Conservation (phyloP, 345 rosid genomes). For the Turritis glabra region DNA sequence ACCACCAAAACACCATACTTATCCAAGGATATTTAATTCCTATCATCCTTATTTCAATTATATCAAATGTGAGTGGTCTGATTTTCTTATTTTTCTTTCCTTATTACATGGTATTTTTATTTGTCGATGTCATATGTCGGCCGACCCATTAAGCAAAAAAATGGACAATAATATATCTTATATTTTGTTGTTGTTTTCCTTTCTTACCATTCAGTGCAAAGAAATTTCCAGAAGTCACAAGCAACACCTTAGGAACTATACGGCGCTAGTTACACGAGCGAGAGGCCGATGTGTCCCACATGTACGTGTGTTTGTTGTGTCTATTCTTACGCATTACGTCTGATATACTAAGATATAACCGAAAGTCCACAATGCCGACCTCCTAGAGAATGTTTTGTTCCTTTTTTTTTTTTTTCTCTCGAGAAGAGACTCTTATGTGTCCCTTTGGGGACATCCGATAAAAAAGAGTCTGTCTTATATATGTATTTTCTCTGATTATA, state of each 20-base stretch:
- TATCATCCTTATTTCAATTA: background rate
- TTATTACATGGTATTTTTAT: background rate
- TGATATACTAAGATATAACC: constrained; percentile 4
- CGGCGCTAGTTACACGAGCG: constrained; percentile 19
- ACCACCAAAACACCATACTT: background rate
- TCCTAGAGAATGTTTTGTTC: background rate
- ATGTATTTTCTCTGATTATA: background rate
- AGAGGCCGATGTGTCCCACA: constrained; percentile 29
- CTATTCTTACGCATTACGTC: background rate
- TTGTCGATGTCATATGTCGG: constrained; percentile 32
- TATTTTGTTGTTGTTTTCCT: background rate
- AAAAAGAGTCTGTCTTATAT: background rate
- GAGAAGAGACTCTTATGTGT: background rate
- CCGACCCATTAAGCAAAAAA: constrained; percentile 30
- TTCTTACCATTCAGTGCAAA: background rate
- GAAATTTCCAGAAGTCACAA: constrained; percentile 18
- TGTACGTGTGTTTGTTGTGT: constrained; percentile 1
- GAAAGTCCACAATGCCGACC: constrained; percentile 35
- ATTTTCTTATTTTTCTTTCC: background rate
- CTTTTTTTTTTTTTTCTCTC: background rate
- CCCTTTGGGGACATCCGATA: too few species aligned
- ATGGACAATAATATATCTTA: background rate
- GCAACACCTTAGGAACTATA: constrained; percentile 20
- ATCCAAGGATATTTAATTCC: background rate
- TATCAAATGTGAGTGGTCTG: background rate